phyloP scores from a whole-genome alignment of 306 rosid species.

The Rosa persica region DNA sequence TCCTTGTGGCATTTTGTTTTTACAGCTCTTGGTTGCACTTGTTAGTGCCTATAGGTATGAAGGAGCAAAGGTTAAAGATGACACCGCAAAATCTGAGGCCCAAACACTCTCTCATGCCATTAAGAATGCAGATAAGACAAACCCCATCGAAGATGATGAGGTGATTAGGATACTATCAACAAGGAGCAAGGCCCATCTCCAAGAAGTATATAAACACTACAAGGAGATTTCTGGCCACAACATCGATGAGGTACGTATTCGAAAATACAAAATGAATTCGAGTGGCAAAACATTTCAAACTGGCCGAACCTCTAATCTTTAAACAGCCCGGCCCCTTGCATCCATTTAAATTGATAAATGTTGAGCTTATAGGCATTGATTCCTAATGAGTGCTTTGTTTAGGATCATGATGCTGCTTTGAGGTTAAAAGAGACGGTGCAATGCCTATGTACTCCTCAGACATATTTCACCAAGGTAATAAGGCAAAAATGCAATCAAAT shows the following conservation, averaged over 20 bases:
- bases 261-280: not conserved
- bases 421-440: constrained; percentile 64
- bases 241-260: constrained; percentile 75
- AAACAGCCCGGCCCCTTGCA: not conserved
- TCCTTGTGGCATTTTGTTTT: constrained; percentile 12
- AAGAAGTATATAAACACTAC: constrained; percentile 61
- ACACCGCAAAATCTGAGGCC: constrained; percentile 69
- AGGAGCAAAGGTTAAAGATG: constrained; percentile 63
- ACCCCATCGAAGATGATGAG: constrained; percentile 63
- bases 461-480: constrained; percentile 70
- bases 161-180: constrained; percentile 66
- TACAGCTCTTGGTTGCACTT: constrained; percentile 82
- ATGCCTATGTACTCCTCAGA: constrained; percentile 67
- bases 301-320: not conserved
- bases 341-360: not conserved
- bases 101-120: constrained; percentile 49
- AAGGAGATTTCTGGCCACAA: constrained; percentile 49
- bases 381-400: constrained; percentile 8
- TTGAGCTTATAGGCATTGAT: not conserved
- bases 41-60: constrained; percentile 94
- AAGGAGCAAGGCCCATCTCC: constrained; percentile 78
- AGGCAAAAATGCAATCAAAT: constrained; percentile 6
- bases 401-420: constrained; percentile 61
- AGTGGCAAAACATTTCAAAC: not conserved
- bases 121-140: constrained; percentile 44